Percentiles rank a stretch among this genome's conserved stretches.
Conservation (phyloP, 352 stramenopile genomes). For the Pythium aphanidermatum region DNA sequence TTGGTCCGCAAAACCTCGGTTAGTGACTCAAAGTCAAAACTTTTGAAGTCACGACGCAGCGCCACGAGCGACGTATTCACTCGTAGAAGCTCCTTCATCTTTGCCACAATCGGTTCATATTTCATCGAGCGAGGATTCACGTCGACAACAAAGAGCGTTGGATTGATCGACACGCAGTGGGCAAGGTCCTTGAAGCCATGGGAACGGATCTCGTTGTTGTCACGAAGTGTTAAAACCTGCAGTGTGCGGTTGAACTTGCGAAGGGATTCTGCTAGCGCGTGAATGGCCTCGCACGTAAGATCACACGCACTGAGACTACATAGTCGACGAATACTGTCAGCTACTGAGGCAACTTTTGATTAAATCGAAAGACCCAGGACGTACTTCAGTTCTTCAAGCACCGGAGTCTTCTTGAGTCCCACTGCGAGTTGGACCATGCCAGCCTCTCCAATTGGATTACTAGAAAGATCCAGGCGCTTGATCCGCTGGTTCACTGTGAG, state of each 20-base stretch:
- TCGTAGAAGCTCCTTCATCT: conserved; percentile 24
- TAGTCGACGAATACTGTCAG: neutral
- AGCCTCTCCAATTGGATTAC: conserved; percentile 45
- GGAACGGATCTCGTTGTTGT: conserved; percentile 41
- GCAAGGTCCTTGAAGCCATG: conserved; percentile 36
- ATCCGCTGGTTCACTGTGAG: conserved; percentile 49
- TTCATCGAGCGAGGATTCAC: conserved; percentile 24
- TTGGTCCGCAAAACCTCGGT: conserved; percentile 47
- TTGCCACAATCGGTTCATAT: conserved; percentile 26
- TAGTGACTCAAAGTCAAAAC: conserved; percentile 29
- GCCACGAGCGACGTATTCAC: conserved; percentile 36
- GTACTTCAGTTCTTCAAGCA: conserved; percentile 39
- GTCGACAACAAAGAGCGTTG: conserved; percentile 23
- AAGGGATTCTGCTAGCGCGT: conserved; percentile 22
- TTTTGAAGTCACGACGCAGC: conserved; percentile 22
- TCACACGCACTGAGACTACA: conserved; percentile 33
- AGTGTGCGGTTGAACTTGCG: conserved; percentile 49
- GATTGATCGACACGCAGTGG: conserved; percentile 39
- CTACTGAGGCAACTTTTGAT: neutral
- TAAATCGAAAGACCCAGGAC: neutral
- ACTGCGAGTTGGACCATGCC: conserved; percentile 33
- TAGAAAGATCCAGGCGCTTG: conserved; percentile 27
- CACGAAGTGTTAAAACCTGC: conserved; percentile 27
- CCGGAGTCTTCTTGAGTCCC: conserved; percentile 48
- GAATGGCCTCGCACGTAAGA: conserved; percentile 39